Base-by-base conservation (phyloP, 768 basidiomycete species). In the Agrocybe praecox region DNA sequence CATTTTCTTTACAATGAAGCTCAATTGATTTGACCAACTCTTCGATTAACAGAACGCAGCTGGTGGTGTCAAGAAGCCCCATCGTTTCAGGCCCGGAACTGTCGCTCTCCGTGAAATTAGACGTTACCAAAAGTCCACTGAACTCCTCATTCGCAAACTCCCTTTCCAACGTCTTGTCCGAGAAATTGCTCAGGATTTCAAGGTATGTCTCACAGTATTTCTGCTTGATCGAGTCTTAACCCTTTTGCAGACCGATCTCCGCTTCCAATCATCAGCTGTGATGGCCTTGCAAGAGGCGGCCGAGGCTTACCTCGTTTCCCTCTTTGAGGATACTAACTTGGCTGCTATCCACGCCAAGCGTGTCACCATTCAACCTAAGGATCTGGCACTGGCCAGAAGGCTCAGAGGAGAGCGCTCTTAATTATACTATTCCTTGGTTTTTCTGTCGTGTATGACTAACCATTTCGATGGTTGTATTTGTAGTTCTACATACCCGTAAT, bases 181-280 rank as follows among this genome's bases (percentile, higher is more conserved):
- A 74, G 88, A 90, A 70, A 91, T 90, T 64, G 88, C 88, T 48
- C 89, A 90, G 74, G 89, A 91, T 74, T 88, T 89, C 82, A 90
- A 90, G 80, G 81, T 80, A 45, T 43, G 73, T 65, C 21, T 1
- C 40, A n/a, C 32, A 8, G 14, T 11, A 21, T 32, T 50, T 12
- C 15, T 51, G 18, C 46, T 55, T 19, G 49, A 15, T 24, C 44
- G 14, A 32, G 22, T 45, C 12, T 7, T 12, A 7, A 0, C 22
- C 22, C 6, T 49, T 19, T 10, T 49, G 17, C 53, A 83, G 86
- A 89, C 87, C 61, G 88, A 90, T 67, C 82, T 91, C 55, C 85
- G 87, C 56, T 90, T 90, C 80, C 86, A 87, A 75, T 87, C 86
- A 17, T 85, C 85, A 21, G 85, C 85, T 55, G 81, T 88, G 40